These are phyloP conservation scores for Penicillium lagena DNA, from an alignment of 495 filamentous ascomycete species.

Conservation along the genomic window DNA sequence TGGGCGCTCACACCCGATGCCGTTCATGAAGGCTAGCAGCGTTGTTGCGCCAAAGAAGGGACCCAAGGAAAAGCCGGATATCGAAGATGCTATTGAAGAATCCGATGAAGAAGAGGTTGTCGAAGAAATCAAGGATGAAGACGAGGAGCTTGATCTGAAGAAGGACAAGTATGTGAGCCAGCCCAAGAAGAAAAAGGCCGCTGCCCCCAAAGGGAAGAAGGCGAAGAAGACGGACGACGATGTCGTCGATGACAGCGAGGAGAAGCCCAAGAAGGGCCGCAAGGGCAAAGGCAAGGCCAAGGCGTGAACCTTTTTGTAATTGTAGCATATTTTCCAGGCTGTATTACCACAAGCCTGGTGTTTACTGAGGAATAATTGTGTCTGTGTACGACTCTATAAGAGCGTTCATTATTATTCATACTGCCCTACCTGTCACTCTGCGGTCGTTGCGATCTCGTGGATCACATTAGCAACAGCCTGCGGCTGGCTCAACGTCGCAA, in stretches of 20 bases:
- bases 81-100: constrained; percentile 94
- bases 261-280: constrained; percentile 47
- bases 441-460: not conserved
- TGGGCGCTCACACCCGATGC: constrained; percentile 74
- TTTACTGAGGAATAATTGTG: not conserved
- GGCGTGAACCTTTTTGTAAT: constrained; percentile 3
- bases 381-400: too few relatives aligned
- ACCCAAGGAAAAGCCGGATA: constrained; percentile 76
- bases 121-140: constrained; percentile 53
- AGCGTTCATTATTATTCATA: too few relatives aligned
- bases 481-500: not conserved
- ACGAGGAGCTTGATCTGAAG: constrained; percentile 69
- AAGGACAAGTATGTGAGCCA: constrained; percentile 96
- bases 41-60: constrained; percentile 63
- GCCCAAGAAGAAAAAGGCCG: constrained; percentile 69
- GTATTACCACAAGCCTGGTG: not conserved
- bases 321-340: constrained; percentile 4
- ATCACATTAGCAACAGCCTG: not conserved
- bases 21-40: constrained; percentile 89
- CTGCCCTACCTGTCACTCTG: too few relatives aligned
- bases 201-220: constrained; percentile 46
- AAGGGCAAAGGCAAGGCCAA: constrained; percentile 42
- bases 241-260: constrained; percentile 35
- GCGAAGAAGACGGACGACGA: constrained; percentile 43
- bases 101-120: constrained; percentile 68